Evolutionary conservation across 768 basidiomycete species (phyloP), one percentile per base, ranked within the genome.

Genomic region (Candolleomyces eurysporus): DNA sequence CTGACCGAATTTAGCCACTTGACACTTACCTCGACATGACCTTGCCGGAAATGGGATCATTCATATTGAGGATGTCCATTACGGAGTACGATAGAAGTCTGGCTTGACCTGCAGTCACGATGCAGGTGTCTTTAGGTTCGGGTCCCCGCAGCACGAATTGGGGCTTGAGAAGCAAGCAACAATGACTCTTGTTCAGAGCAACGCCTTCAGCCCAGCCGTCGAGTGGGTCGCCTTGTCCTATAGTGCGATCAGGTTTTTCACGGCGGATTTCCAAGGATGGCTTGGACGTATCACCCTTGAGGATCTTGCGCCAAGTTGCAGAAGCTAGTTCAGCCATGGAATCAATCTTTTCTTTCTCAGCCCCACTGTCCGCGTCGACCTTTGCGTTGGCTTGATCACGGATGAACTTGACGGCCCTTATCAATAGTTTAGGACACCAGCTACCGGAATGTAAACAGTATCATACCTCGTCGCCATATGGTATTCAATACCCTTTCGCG

Each of bases 161-260:
- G 13, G 96, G 94, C 67, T 95, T 95, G 61, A 96, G 76, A 39
- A 98, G 80, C n/a, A 94, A 79, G 68, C 91, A 91, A 71, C 91
- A 90, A 68, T 94, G 85, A 46, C 86, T 85, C 66, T 90, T 90
- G 56, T 77, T 76, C 32, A 90, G 76, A 31, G 86, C 82, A 51
- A 91, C 86, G 1, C 87, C 88, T 40, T 89, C 85, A 30, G 81
- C 81, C 89, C 90, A 92, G 14, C 90, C 90, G 48, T 82, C 77
- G 57, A 91, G 70, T 11, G 90, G 89, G 57, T 89, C 83, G 11
- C 82, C 71, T 30, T 73, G 72, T 21, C 76, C 75, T 2, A 74
- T 69, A 40, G 70, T 65, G 22, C 76, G 72, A 4, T 66, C 61
- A 11, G 68, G 64, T 21, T 68, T 66, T 43, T 73, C 70, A 53